Evolutionary conservation across 768 basidiomycete genomes (phyloP).

Genomic region (Auriculariales sp.): DNA sequence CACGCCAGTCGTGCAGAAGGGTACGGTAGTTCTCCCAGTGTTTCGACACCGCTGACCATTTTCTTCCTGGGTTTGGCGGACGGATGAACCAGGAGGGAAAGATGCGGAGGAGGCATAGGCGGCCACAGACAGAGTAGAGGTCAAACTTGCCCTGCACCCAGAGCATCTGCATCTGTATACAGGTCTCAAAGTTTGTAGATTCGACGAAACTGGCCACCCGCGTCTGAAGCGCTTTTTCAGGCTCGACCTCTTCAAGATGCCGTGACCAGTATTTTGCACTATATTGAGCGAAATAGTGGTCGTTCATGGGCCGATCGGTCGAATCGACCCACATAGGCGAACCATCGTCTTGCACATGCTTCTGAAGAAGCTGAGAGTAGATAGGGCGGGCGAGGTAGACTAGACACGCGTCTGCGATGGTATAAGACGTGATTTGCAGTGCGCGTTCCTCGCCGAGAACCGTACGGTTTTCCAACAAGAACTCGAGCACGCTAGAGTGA

Average conservation of each 20-base stretch:
- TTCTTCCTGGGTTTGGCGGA: background rate
- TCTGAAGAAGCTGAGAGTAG: slow-evolving; percentile 11
- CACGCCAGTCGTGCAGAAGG: slow-evolving; percentile 16
- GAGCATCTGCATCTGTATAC: slow-evolving; percentile 17
- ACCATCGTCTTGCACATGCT: background rate
- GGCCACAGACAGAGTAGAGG: slow-evolving; percentile 7
- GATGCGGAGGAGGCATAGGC: slow-evolving; percentile 7
- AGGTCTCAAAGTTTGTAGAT: slow-evolving; percentile 18
- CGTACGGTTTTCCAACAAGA: slow-evolving; percentile 10
- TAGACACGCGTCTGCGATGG: slow-evolving; percentile 13
- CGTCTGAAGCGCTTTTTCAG: slow-evolving; percentile 1
- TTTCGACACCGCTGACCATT: background rate
- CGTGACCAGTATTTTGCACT: slow-evolving; percentile 21
- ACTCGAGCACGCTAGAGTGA: slow-evolving; percentile 16
- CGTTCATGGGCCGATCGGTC: slow-evolving; percentile 10
- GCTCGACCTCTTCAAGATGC: slow-evolving; percentile 13
- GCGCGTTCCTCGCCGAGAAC: slow-evolving; percentile 7
- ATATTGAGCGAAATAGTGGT: slow-evolving; percentile 16
- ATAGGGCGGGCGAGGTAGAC: slow-evolving; percentile 13
- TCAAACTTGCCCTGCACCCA: slow-evolving; percentile 17
- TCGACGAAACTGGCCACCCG: slow-evolving; percentile 12
- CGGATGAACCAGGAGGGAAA: slow-evolving; percentile 16
- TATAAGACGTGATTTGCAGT: slow-evolving; percentile 8
- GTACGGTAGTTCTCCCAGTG: slow-evolving; percentile 12
- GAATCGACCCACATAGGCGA: slow-evolving; percentile 12